Evolutionary conservation across 225 moss, liverwort and hornwort species (phyloP).

Genomic region (Polytrichum commune): DNA sequence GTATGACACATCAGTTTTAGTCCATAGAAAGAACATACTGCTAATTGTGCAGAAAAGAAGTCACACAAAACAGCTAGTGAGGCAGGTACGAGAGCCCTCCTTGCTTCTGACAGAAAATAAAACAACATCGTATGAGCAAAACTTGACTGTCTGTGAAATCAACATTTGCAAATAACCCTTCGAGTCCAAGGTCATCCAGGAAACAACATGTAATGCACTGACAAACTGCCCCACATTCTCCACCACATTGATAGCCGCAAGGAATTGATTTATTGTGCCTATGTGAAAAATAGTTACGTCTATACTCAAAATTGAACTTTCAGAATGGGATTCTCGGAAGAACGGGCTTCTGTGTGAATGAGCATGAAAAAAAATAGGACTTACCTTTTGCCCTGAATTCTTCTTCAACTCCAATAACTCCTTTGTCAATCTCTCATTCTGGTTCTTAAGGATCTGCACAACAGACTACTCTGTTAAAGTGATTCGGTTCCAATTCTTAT

Average conservation of each 20-base stretch:
- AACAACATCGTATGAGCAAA: background rate
- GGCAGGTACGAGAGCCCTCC: background rate
- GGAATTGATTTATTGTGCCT: background rate
- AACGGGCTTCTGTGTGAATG: background rate
- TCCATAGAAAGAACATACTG: background rate
- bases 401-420: slow-evolving; percentile 9
- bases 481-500: background rate
- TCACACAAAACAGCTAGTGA: background rate
- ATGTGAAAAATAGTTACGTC: background rate
- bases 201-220: background rate
- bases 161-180: background rate
- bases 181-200: background rate
- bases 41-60: background rate
- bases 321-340: background rate
- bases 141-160: background rate
- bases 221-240: background rate
- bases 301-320: background rate
- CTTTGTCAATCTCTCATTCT: slow-evolving; percentile 7
- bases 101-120: background rate
- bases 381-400: slow-evolving; percentile 21
- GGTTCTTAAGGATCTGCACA: slow-evolving; percentile 12
- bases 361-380: background rate
- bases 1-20: slow-evolving; percentile 5
- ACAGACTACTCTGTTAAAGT: background rate
- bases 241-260: background rate